Evolutionary conservation across 1,284 basidiomycete species (phyloP).

Genomic region (Boletus coffeatus): DNA sequence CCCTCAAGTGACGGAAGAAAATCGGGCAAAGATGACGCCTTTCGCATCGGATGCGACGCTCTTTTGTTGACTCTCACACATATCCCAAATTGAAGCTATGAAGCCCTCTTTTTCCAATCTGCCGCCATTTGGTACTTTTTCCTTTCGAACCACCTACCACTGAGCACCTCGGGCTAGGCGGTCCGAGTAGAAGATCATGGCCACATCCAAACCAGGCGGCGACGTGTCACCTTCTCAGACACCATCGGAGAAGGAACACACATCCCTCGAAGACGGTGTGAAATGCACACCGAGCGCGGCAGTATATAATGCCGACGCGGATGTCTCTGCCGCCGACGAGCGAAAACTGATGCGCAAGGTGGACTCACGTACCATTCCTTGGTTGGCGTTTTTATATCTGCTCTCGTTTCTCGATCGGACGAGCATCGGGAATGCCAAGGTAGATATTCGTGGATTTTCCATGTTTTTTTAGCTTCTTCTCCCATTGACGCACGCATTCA

Average conservation of each 20-base stretch:
- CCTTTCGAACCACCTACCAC: not conserved
- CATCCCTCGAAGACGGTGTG: constrained; percentile 8
- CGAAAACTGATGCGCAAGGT: constrained; percentile 60
- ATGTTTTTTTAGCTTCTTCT: not conserved
- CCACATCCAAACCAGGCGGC: not conserved
- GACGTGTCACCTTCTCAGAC: not conserved
- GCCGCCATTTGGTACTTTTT: not conserved
- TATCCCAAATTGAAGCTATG: not conserved
- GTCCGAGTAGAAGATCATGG: not conserved
- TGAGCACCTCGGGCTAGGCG: not conserved
- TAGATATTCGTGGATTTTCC: constrained; percentile 19
- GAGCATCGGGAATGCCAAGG: constrained; percentile 78
- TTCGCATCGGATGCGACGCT: not conserved
- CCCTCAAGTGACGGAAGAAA: constrained; percentile 19
- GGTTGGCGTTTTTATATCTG: constrained; percentile 69
- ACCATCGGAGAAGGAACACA: constrained; percentile 16
- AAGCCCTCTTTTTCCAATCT: not conserved
- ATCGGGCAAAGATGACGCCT: not conserved
- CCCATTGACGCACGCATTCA: not conserved
- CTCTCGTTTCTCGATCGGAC: constrained; percentile 74
- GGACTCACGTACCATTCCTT: constrained; percentile 61
- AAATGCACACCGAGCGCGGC: not conserved
- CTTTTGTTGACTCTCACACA: not conserved
- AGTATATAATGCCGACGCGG: constrained; percentile 47
- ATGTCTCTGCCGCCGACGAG: constrained; percentile 54